Conservation (phyloP, 495 filamentous ascomycete genomes). For the Annulohypoxylon moriforme region DNA sequence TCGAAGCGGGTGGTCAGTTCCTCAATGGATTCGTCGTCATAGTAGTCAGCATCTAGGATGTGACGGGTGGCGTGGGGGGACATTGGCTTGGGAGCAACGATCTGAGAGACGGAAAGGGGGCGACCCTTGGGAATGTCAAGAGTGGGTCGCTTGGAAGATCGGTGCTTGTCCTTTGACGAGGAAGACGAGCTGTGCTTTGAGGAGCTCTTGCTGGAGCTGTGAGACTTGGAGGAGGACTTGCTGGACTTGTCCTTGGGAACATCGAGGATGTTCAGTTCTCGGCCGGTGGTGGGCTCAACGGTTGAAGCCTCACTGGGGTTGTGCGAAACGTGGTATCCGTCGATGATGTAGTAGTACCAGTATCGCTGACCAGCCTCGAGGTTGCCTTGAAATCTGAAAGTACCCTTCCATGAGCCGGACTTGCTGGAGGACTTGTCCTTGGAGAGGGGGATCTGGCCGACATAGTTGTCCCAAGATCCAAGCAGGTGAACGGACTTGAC, state of each 20-base stretch:
- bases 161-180: slow-evolving; percentile 52
- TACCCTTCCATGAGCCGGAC: slow-evolving; percentile 90
- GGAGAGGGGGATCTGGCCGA: slow-evolving; percentile 89
- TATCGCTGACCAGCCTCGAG: slow-evolving; percentile 88
- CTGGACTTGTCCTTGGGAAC: slow-evolving; percentile 61
- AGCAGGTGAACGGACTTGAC: slow-evolving; percentile 98
- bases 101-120: slow-evolving; percentile 86
- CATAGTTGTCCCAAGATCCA: slow-evolving; percentile 98
- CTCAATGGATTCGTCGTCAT: slow-evolving; percentile 71
- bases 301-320: slow-evolving; percentile 91
- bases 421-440: slow-evolving; percentile 82
- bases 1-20: slow-evolving; percentile 80
- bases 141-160: slow-evolving; percentile 53
- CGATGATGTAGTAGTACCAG: slow-evolving; percentile 99
- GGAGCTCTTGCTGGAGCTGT: slow-evolving; percentile 58
- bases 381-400: slow-evolving; percentile 93
- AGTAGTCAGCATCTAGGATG: slow-evolving; percentile 83
- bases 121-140: slow-evolving; percentile 84
- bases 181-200: slow-evolving; percentile 51
- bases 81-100: slow-evolving; percentile 88
- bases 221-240: slow-evolving; percentile 61
- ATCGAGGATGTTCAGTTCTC: slow-evolving; percentile 84
- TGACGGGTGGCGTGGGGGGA: slow-evolving; percentile 85
- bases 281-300: slow-evolving; percentile 95
- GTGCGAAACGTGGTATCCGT: slow-evolving; percentile 98